phyloP scores from a whole-genome alignment of 2,329 filamentous ascomycete genomes.

The Cercospora sesami region DNA sequence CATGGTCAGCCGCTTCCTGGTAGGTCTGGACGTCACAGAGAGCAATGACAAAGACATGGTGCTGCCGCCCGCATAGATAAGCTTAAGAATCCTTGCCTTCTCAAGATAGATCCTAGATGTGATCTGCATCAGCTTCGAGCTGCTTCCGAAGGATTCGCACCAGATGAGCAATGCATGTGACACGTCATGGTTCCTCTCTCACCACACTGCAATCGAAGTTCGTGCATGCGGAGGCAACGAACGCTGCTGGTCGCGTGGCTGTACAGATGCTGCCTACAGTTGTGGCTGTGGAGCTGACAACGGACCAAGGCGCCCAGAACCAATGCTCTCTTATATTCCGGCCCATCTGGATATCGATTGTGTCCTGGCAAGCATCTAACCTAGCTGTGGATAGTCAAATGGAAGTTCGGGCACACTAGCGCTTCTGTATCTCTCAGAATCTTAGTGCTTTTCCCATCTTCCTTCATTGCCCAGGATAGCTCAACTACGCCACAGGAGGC shows the following conservation, averaged over 20 bases:
- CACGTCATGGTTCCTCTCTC: neutral
- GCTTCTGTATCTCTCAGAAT: neutral
- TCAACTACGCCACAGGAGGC: neutral
- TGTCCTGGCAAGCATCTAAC: neutral
- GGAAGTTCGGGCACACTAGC: neutral
- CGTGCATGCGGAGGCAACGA: neutral
- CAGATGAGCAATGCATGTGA: neutral
- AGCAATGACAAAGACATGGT: slow-evolving; percentile 40
- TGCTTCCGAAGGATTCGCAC: neutral
- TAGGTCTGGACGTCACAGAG: slow-evolving; percentile 43
- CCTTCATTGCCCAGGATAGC: neutral
- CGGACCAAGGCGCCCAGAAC: neutral
- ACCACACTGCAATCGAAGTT: neutral
- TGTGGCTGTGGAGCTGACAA: neutral
- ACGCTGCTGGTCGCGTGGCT: neutral
- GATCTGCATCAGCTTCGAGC: neutral
- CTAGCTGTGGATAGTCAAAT: neutral
- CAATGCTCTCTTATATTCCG: neutral
- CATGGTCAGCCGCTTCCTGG: slow-evolving; percentile 43
- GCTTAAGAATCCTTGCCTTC: neutral
- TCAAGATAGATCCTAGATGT: neutral
- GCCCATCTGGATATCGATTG: neutral
- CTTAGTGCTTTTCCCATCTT: neutral
- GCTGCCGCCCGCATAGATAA: slow-evolving; percentile 29
- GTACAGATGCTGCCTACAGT: neutral